Conservation (phyloP, 2,329 filamentous ascomycete genomes). For the Pyrenophora teres region DNA sequence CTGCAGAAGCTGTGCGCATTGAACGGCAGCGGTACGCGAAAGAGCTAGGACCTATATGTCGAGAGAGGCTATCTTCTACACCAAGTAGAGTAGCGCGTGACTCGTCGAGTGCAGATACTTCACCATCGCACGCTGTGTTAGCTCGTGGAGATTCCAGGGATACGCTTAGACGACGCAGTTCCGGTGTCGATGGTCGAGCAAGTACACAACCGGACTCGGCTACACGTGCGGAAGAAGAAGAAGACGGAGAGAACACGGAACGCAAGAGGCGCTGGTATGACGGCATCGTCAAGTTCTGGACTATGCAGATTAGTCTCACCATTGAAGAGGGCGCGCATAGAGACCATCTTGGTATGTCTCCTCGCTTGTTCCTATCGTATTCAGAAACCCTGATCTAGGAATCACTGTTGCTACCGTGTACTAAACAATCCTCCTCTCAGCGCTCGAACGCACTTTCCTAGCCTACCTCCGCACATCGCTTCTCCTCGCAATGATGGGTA, state of each 20-base stretch:
- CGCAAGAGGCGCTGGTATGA: too few relatives aligned
- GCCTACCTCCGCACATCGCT: conserved; percentile 73
- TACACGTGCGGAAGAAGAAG: too few relatives aligned
- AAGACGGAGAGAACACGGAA: too few relatives aligned
- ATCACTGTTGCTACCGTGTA: too few relatives aligned
- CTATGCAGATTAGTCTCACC: conserved; percentile 54
- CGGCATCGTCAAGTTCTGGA: conserved; percentile 49
- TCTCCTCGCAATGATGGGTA: conserved; percentile 69
- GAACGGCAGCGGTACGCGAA: conserved; percentile 24
- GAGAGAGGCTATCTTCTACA: background rate
- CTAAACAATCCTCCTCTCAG: conserved; percentile 48
- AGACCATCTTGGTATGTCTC: conserved; percentile 60
- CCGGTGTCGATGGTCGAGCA: background rate
- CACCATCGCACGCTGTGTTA: conserved; percentile 13
- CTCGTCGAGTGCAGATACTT: conserved; percentile 1
- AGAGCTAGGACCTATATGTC: conserved; percentile 15
- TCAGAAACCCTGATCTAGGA: background rate
- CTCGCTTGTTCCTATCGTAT: background rate
- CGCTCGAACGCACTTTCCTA: conserved; percentile 75
- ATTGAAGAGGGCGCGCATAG: conserved; percentile 58
- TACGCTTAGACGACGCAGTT: conserved; percentile 1
- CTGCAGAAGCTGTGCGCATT: conserved; percentile 23
- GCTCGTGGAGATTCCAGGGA: background rate
- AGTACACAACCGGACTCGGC: too few relatives aligned
- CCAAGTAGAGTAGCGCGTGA: background rate